Evolutionary conservation across 2,329 filamentous ascomycete species (phyloP), one percentile per base, ranked within the genome.

Genomic region (Ophiostoma ips): DNA sequence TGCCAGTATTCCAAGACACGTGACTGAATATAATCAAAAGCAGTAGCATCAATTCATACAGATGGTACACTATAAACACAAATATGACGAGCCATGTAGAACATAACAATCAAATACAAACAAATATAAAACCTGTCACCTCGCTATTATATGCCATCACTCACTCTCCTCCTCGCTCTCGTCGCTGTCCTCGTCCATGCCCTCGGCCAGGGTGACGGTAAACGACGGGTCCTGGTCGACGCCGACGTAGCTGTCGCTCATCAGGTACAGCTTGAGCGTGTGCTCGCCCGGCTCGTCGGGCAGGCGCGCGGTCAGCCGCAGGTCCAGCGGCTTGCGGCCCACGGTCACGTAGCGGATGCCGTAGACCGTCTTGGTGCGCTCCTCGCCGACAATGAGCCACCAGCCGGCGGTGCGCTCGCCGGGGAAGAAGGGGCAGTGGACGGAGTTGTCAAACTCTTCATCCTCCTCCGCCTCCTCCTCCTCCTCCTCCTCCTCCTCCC

Each of bases 341-440:
- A 98, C 83, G 1, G 89, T 94, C 53, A 98, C 83, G 58, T 90
- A 79, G 75, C 96, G 98, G 71, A 96, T 95, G 3, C 87, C 89
- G 52, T 96, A 72, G 55, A 98, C 71, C 55, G 76, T 89, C 71
- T 87, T 90, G 37, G 84, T 87, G 64, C 79, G 84, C 68, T 95
- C 88, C 59, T 96, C 89, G 30, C 89, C 90, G 33, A 98, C 87
- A 18, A 98, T 87, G 50, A 98, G 70, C 92, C 92, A 98, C 89
- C 89, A 98, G 63, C 92, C 95, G 73, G 98, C 92, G 71, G 87
- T 83, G 75, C 98, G 98, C 65, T 84, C 83, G 46, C 66, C 72
- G 1, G 92, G 89, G 63, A 92, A 98, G 73, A 96, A 98, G 0
- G 92, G 92, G 48, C 90, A 89, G 63, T 96, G 89, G 2, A 96